Evolutionary conservation across 441 rosid genomes (phyloP), one percentile per base, ranked within the genome.

Genomic region (Adansonia gregorii): DNA sequence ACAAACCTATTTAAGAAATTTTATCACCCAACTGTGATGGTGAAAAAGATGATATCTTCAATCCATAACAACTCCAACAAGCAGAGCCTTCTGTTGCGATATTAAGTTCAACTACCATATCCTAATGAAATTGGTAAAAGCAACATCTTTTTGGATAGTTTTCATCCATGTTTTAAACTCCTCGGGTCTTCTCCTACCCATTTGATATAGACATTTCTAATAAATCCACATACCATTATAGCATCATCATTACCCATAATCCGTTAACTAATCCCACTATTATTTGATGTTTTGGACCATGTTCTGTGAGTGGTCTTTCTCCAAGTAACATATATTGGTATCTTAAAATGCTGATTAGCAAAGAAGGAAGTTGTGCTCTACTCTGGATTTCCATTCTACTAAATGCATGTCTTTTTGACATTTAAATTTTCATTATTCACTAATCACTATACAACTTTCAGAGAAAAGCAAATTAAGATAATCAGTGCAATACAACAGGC

Each of bases 301-400:
- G 35, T 43, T 17, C 52, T 66, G 27, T 48, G 19, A 11, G 72
- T 11, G 56, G 56, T 24, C 5, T 46, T 68, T 68, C 56, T 46
- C n/a, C 31, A 68, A 68, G 6, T 27, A 67, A 67, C 52, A 45
- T 6, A 27, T 27, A 67, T 11, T 20, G 11, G 73, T 6, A 68
- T 46, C 17, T 68, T 22, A 68, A 64, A 48, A 68, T 48, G 72
- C 72, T n/a, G n/a, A 9, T 67, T 43, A 67, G 31, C 3, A 67
- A 43, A 67, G 8, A 10, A 1, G 31, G 54, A 9, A 67, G 54
- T 43, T 67, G 8, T 45, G 4, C 72, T 45, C 2, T 67, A 27
- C 45, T 67, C 54, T n/a, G 17, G 72, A 45, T 27, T 27, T 27
- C 35, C 35, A 27, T 27, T 27, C 35, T 27, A 27, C 35, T 27